A percentile compares a stretch with the other conserved stretches of the same genome.
These are phyloP conservation scores for Sporothrix protearum DNA, from an alignment of 2,329 filamentous ascomycete genomes.

Conservation along the genomic window DNA sequence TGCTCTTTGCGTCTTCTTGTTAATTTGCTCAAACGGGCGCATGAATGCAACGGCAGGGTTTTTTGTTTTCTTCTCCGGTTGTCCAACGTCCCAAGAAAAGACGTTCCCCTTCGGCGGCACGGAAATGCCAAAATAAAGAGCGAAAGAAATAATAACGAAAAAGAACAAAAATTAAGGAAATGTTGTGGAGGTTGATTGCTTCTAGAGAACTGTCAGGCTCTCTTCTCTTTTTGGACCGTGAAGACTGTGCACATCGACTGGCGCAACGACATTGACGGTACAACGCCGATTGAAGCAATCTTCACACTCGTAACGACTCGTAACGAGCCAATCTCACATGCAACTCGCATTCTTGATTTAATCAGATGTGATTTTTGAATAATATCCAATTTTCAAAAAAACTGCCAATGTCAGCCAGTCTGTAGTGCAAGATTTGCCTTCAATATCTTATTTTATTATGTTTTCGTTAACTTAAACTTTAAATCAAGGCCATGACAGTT, in stretches of 20 bases:
- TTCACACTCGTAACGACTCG: background rate
- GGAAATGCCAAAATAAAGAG: background rate
- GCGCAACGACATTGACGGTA: background rate
- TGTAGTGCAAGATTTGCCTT: too few species aligned
- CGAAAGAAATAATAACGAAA: background rate
- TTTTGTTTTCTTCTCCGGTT: background rate
- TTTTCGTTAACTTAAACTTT: too few species aligned
- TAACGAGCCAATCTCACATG: too few species aligned
- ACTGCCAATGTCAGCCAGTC: too few species aligned
- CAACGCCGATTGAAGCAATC: background rate
- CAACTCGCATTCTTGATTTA: too few species aligned
- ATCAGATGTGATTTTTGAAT: too few species aligned
- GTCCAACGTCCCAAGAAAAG: background rate
- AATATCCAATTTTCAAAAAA: too few species aligned
- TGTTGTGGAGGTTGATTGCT: background rate
- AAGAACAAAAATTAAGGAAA: background rate
- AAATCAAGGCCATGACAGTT: too few species aligned
- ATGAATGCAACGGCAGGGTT: conserved; percentile 16
- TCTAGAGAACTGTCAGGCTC: background rate
- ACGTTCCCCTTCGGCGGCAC: background rate
- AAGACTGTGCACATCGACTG: background rate
- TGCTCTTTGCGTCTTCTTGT: background rate
- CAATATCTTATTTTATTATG: too few species aligned
- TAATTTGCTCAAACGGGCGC: conserved; percentile 31
- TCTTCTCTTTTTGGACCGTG: background rate